phyloP scores from a whole-genome alignment of 192 early-diverging fungal species.

The Nowakowskiella sp. region DNA sequence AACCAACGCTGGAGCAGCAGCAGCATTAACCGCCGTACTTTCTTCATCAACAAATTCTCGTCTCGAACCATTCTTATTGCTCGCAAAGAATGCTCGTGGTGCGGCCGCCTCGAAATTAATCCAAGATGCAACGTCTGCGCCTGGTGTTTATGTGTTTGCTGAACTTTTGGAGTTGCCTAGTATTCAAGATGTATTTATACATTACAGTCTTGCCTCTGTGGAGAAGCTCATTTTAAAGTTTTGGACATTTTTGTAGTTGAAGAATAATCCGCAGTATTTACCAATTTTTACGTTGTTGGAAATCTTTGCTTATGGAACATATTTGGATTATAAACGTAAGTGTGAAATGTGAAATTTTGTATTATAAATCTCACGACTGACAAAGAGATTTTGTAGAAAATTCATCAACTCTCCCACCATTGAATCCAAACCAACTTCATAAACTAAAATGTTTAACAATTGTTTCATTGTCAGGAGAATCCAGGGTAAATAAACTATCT shows the following conservation, averaged over 20 bases:
- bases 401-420: too few species aligned
- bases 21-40: too few species aligned
- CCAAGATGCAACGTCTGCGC: conserved; percentile 57
- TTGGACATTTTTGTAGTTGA: conserved; percentile 27
- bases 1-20: too few species aligned
- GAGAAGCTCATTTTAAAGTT: conserved; percentile 8
- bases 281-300: conserved; percentile 51
- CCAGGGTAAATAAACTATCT: too few species aligned
- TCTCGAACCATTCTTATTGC: conserved; percentile 61
- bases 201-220: background rate
- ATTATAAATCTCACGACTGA: too few species aligned
- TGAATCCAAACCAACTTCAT: too few species aligned
- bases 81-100: conserved; percentile 73
- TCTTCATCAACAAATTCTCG: conserved; percentile 18
- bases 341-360: too few species aligned
- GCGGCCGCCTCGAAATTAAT: conserved; percentile 63
- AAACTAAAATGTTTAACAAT: too few species aligned
- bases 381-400: too few species aligned
- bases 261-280: conserved; percentile 36
- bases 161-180: conserved; percentile 66
- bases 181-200: conserved; percentile 52
- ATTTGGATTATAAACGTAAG: conserved; percentile 63
- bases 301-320: conserved; percentile 80
- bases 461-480: too few species aligned
- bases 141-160: conserved; percentile 70